Base-by-base conservation (phyloP, 805 yeast species). In the Candida ulmi region DNA sequence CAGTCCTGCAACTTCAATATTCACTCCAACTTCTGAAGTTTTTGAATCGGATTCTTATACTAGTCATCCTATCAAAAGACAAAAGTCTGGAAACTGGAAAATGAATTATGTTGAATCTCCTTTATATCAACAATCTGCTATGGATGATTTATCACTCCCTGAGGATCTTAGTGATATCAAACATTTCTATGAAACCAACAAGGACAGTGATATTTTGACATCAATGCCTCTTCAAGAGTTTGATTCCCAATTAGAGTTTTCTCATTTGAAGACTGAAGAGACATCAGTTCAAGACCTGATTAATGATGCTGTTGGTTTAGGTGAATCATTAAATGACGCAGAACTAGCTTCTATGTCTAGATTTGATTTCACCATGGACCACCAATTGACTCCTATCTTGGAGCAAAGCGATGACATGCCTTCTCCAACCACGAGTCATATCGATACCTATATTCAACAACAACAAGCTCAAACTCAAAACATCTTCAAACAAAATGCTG, bases 151-250 rank as follows among this genome's bases (percentile, higher is more conserved):
- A 7, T 21, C 30, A 19, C 38, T 45, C 11, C 47, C 51, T 17
- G 53, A 48, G 35, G 52, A 48, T 30, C 32, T 51, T 18, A 41
- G 45, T 30, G 54, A 52, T 32, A 39, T 51, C 25, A 40, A 42
- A n/a, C 43, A 46, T 17, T 33, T 47, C 21, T 35, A 37, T 31
- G 38, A 39, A n/a, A 21, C 41, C 4, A 30, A 26, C 19, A 39
- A 33, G 23, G 47, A 41, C 17, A n/a, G 27, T 7, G 38, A 33
- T 23, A 7, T 38, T 21, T 30, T 43, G 11, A 37, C 35, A 15
- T 8, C 41, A 5, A 8, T 30, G 17, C 40, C 42, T 30, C 29
- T 38, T 16, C 32, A 36, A 3, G 35, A 37, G 16, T 35, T 41
- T n/a, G 42, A 41, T 35, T 26, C 42, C 4, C 30, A 35, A 8